A percentile compares a stretch with the other conserved stretches of the same genome.
Conservation (phyloP, 2,329 filamentous ascomycete species). For the Tolypocladium capitatum region DNA sequence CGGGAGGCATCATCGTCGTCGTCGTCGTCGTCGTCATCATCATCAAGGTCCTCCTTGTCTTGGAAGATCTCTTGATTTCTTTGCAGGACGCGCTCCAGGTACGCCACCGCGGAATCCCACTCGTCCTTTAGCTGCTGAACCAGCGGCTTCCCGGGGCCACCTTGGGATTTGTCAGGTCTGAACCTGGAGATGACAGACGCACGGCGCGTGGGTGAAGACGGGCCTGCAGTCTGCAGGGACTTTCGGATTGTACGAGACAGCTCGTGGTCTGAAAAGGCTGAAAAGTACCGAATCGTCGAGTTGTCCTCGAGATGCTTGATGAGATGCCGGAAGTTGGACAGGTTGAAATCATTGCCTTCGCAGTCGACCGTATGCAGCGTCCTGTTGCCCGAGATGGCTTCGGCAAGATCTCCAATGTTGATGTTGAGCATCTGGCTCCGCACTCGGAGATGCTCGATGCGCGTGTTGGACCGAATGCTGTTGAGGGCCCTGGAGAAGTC, state of each 20-base stretch:
- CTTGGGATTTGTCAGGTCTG: constrained; percentile 16
- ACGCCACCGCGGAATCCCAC: constrained; percentile 22
- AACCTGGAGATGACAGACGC: constrained; percentile 22
- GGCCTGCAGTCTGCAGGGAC: constrained; percentile 17
- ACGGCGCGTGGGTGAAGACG: constrained; percentile 14
- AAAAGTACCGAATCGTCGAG: constrained; percentile 29
- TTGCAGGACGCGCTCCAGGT: constrained; percentile 20
- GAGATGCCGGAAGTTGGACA: constrained; percentile 35
- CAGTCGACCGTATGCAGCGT: constrained; percentile 40
- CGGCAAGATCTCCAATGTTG: constrained; percentile 39
- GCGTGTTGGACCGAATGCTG: constrained; percentile 30
- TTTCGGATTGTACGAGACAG: constrained; percentile 21
- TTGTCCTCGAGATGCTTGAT: constrained; percentile 30
- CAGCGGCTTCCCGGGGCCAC: constrained; percentile 16
- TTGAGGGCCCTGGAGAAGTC: constrained; percentile 37
- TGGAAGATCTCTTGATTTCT: constrained; percentile 19
- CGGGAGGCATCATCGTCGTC: constrained; percentile 12
- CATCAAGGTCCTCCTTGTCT: constrained; percentile 4
- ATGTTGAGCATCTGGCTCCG: constrained; percentile 42
- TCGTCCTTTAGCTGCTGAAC: constrained; percentile 24
- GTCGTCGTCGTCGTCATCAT: constrained; percentile 11
- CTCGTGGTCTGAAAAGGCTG: constrained; percentile 25
- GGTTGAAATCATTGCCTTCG: constrained; percentile 40
- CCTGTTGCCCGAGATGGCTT: constrained; percentile 33
- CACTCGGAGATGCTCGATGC: constrained; percentile 37